Conservation (phyloP, 2,329 filamentous ascomycete genomes). For the Penicillium sp. region DNA sequence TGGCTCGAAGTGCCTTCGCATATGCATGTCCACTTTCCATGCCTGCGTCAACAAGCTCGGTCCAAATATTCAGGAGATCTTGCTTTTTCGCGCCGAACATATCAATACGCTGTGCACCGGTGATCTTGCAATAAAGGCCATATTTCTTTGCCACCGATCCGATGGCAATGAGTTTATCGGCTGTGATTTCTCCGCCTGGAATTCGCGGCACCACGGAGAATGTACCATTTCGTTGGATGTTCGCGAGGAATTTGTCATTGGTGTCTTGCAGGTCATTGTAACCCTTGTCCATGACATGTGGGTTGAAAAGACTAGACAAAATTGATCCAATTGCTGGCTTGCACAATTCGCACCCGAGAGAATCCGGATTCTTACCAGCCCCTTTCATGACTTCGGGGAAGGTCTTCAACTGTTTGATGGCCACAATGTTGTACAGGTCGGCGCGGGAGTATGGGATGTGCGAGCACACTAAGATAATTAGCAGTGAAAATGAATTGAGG, state of each 20-base stretch:
- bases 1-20: slow-evolving; percentile 82
- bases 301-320: slow-evolving; percentile 79
- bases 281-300: slow-evolving; percentile 73
- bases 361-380: slow-evolving; percentile 69
- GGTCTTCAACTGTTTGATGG: slow-evolving; percentile 73
- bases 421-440: slow-evolving; percentile 88
- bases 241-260: slow-evolving; percentile 84
- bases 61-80: slow-evolving; percentile 81
- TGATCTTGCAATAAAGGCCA: slow-evolving; percentile 86
- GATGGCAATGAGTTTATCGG: slow-evolving; percentile 80
- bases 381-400: slow-evolving; percentile 77
- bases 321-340: slow-evolving; percentile 83
- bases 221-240: slow-evolving; percentile 89
- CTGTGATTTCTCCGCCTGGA: slow-evolving; percentile 81
- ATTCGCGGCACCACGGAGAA: slow-evolving; percentile 86
- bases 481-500: not conserved
- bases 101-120: slow-evolving; percentile 87
- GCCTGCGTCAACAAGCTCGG: slow-evolving; percentile 74
- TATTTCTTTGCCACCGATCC: slow-evolving; percentile 84
- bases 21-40: slow-evolving; percentile 93
- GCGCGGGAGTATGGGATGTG: slow-evolving; percentile 83
- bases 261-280: slow-evolving; percentile 81
- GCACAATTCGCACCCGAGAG: slow-evolving; percentile 83
- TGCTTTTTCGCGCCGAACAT: slow-evolving; percentile 91
- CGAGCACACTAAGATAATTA: slow-evolving; percentile 61